Base-by-base conservation (phyloP, 768 basidiomycete genomes). In the Macrolepiota dolichaula region DNA sequence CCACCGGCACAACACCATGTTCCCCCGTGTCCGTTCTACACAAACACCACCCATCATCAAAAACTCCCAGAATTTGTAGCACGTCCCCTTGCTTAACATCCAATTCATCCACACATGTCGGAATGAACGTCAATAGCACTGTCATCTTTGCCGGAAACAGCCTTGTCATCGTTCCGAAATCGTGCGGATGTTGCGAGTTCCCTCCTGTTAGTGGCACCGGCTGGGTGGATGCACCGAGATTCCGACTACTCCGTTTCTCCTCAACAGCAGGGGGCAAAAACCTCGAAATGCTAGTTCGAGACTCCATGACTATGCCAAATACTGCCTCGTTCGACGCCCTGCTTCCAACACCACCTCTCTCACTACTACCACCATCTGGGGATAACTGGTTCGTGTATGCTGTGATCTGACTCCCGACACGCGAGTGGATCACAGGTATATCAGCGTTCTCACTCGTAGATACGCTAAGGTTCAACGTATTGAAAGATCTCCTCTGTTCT, bases 31-130 rank as follows among this genome's bases (percentile, higher is more conserved):
- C 46, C 11, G 42, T 47, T 24, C n/a, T 46, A 49, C 55, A 57
- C 55, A 57, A 36, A 47, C 55, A 57, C 55, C 46, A 57, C 6
- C 55, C 55, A 57, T 57, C 55, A 57, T 57, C 55, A 36, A 46
- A 57, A n/a, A 57, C 17, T 32, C 46, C 55, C 24, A 46, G 9
- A 35, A 57, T 46, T 9, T 47, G 27, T 29, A 57, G 22, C 46
- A 22, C 35, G 5, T 57, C 55, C 29, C 55, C 46, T 4, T 49
- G 46, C 5, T 46, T 35, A n/a, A 57, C 44, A 13, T 32, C 17
- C 19, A 57, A 13, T 19, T 57, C 46, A 29, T 57, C 55, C 10
- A 3, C 2, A 13, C 44, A 12, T 32, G 25, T 35, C 27, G 46
- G 44, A 3, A 5, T 32, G 11, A 57, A 57, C 17, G 55, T 36